These are phyloP conservation scores for Pouteria glomerata DNA, from an alignment of 148 eudicot species.

Conservation along the genomic window DNA sequence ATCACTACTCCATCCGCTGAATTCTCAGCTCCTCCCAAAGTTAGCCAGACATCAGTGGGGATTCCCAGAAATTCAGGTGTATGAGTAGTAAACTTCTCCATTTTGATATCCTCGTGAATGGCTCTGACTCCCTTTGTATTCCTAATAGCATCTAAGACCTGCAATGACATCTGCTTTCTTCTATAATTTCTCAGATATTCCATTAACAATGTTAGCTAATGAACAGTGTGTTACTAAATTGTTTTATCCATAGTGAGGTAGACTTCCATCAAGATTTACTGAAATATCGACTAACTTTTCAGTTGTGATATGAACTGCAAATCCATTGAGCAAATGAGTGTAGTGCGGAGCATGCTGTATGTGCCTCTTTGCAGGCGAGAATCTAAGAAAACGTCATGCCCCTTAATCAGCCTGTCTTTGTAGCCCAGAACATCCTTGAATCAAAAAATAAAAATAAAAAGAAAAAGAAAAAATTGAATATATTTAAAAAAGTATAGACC, in stretches of 20 bases:
- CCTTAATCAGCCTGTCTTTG: conserved; percentile 33
- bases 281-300: conserved; percentile 24
- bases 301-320: conserved; percentile 39
- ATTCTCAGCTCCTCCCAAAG: conserved; percentile 44
- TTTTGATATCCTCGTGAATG: conserved; percentile 43
- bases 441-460: no score
- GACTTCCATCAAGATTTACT: neutral
- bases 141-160: conserved; percentile 34
- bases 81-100: conserved; percentile 55
- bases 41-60: conserved; percentile 51
- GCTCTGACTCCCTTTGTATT: conserved; percentile 42
- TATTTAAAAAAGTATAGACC: no score
- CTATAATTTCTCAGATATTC: neutral
- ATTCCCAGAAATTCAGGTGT: conserved; percentile 61
- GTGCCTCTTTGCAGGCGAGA: conserved; percentile 37
- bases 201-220: neutral
- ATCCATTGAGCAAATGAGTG: conserved; percentile 65
- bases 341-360: conserved; percentile 55
- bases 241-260: neutral
- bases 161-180: neutral
- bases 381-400: conserved; percentile 50
- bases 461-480: no score
- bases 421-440: conserved; percentile 25
- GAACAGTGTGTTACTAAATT: neutral
- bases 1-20: conserved; percentile 58